Base-by-base conservation (phyloP, 768 basidiomycete genomes). In the Tricholoma saponaceum region DNA sequence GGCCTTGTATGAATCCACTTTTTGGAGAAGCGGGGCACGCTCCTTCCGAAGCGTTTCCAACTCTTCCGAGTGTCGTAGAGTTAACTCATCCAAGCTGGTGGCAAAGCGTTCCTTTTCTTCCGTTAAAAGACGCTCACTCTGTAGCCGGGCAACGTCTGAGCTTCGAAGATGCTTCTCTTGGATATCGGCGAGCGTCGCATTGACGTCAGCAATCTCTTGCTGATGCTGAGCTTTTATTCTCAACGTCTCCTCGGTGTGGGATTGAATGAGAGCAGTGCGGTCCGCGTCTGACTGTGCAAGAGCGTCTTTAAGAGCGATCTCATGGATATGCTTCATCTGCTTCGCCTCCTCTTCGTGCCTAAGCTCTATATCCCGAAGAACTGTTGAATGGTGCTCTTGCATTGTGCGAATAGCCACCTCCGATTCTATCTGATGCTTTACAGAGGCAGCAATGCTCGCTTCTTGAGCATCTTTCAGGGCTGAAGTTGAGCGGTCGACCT, bases 1-100 rank as follows among this genome's bases (percentile, higher is more conserved):
- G 39, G 68, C 75, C 66, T 85, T 88, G 67, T 84, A 74, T 6
- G 80, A 74, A 62, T 86, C 83, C 13, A 92, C 70, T 66, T 92
- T 86, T 58, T 84, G 70, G 5, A 75, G 66, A 26, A 87, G 75
- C 20, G 73, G 56, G 22, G 83, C 78, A 25, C 77, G 77, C 54
- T 84, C 79, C 60, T 75, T 74, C 57, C 73, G 74, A 58, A 83
- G 70, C 13, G 67, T 66, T 58, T 78, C 78, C 14, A 76, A 73
- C 53, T 84, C 83, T 46, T 78, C 71, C 18, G 74, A 65, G 49
- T 87, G 82, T 46, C 77, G 74, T 26, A 64, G 66, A 57, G 81
- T 74, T 20, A 87, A 68, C 14, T 82, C 82, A n/a, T 79, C 76
- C 20, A 88, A 58, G 2, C 77, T 67, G 12, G 68, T 66, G 23